phyloP scores from a whole-genome alignment of 1,284 basidiomycete species.

The Tetrapyrgos nigripes region DNA sequence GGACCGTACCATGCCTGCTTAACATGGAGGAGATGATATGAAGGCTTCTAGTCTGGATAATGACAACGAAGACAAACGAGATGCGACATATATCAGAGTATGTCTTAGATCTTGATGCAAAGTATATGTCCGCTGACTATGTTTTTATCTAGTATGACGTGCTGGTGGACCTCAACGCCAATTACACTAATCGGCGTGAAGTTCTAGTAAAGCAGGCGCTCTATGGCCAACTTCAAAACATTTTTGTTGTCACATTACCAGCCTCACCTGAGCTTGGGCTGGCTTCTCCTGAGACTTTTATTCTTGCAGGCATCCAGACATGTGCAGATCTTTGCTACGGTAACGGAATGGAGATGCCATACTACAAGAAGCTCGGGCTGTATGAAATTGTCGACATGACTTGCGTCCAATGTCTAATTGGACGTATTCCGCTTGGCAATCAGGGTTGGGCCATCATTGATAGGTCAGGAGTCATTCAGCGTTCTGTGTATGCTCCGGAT shows the following conservation, averaged over 20 bases:
- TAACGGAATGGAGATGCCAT: too few species aligned
- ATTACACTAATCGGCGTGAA: background rate
- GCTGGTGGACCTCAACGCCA: constrained; percentile 22
- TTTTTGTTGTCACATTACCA: constrained; percentile 19
- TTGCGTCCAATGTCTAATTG: constrained; percentile 1
- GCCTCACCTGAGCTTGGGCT: constrained; percentile 4
- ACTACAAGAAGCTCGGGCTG: background rate
- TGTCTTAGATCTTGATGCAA: constrained; percentile 2
- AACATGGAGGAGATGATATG: constrained; percentile 30
- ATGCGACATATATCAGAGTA: constrained; percentile 31
- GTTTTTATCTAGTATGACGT: constrained; percentile 24
- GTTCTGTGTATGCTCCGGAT: too few species aligned
- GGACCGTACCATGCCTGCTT: too few species aligned
- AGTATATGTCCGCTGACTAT: background rate
- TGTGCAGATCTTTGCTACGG: too few species aligned
- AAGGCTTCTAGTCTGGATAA: constrained; percentile 15
- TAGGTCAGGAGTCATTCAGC: background rate
- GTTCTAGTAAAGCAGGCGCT: constrained; percentile 13
- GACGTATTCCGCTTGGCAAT: background rate
- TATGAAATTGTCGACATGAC: constrained; percentile 1
- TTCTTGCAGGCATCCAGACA: constrained; percentile 24
- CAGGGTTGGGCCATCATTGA: background rate
- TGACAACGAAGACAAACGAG: constrained; percentile 19
- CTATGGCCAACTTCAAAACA: constrained; percentile 29
- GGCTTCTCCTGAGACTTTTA: background rate